Base-by-base conservation (phyloP, 768 basidiomycete genomes). In the Lactarius psammicola region DNA sequence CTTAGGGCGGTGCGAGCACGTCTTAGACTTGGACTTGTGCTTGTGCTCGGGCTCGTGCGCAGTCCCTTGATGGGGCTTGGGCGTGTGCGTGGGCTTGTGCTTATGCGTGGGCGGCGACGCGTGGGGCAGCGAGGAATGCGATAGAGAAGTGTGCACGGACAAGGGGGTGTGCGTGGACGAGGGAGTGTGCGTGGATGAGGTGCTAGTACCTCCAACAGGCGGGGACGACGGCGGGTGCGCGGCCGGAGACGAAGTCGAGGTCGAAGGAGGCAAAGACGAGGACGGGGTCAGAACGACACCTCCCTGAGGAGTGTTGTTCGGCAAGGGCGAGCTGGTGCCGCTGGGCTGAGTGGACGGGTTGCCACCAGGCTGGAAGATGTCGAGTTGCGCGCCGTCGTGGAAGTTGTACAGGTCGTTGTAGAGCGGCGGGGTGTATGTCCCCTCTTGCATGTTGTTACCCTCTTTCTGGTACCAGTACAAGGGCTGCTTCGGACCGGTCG, bases 371-470 rank as follows among this genome's bases (percentile, higher is more conserved):
- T 51, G 63, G 69, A 81, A 81, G 66, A 82, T 76, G 69, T 81
- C 76, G 28, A 73, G 68, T 72, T 83, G 81, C 8, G 79, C 78
- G 49, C 82, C 82, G 64, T 82, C 75, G 1, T 30, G 54, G 71
- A 79, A 83, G 59, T 78, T 76, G 70, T 78, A 83, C 20, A 74
- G 62, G 36, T 69, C 66, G 54, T 73, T 76, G 71, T 83, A 83
- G 30, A 69, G 62, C n/a, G 76, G 77, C 8, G 77, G 72, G 23
- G 53, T 20, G 61, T 74, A 71, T 0, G 66, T 66, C 61, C 63
- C 75, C 66, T 78, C 76, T 56, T 72, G 73, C 73, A 76, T 74
- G 72, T 79, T 80, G 73, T 78, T 78, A 36, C 75, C 38, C 56
- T 80, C 77, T 1, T 26, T 33, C 68, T 79, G 80, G 63, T 72